phyloP scores from a whole-genome alignment of 768 basidiomycete genomes.

The Panaeolus cyanescens region DNA sequence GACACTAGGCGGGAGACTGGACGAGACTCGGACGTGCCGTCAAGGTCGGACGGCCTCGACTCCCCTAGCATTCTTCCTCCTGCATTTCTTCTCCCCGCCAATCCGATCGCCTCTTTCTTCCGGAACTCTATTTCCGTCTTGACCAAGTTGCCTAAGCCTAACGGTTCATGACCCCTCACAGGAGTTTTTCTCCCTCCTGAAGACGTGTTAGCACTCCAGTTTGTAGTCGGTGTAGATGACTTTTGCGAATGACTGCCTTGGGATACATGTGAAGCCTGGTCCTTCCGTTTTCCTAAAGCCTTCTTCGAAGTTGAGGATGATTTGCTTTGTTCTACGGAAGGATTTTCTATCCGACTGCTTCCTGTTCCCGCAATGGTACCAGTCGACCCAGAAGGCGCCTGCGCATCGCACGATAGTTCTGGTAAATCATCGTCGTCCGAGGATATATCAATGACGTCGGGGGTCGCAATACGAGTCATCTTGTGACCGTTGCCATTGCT shows the following conservation, averaged over 20 bases:
- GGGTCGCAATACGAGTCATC: background rate
- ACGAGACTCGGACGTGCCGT: background rate
- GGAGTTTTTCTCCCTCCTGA: background rate
- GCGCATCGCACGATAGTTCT: conserved; percentile 21
- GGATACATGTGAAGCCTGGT: background rate
- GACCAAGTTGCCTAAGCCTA: conserved; percentile 37
- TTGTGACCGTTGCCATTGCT: background rate
- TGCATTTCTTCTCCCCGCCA: conserved; percentile 33
- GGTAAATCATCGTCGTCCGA: conserved; percentile 18
- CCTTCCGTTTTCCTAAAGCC: background rate
- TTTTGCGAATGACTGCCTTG: background rate
- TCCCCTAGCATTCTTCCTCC: conserved; percentile 22
- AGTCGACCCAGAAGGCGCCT: conserved; percentile 35
- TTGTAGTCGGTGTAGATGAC: background rate
- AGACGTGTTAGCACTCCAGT: background rate
- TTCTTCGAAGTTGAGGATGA: background rate
- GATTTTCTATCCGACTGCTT: background rate
- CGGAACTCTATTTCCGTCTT: conserved; percentile 45
- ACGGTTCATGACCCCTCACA: background rate
- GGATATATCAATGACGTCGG: conserved; percentile 19
- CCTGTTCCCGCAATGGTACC: conserved; percentile 18
- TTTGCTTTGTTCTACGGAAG: background rate
- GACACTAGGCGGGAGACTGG: background rate
- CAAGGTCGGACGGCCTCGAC: conserved; percentile 3
- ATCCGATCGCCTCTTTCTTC: conserved; percentile 45